Conservation (phyloP, 108 stramenopile species). For the Skeletonema menzelii region DNA sequence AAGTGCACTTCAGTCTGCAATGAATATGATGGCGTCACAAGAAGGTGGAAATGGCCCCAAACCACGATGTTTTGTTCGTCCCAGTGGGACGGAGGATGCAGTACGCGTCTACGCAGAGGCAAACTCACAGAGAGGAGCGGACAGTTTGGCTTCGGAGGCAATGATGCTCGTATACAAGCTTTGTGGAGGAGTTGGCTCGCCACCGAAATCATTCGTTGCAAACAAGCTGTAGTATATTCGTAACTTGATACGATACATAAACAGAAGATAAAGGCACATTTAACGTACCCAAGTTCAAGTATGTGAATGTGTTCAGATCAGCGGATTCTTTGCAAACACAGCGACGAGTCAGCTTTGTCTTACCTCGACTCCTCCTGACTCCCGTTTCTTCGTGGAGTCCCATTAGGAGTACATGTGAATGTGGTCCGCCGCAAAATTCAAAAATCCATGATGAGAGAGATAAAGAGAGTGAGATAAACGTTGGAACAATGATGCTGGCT, state of each 20-base stretch:
- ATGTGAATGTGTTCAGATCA: no score
- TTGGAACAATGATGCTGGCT: no score
- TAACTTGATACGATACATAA: not conserved
- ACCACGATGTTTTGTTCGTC: conserved; percentile 93
- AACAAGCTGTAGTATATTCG: conserved; percentile 21
- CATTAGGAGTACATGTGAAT: no score
- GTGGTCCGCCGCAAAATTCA: no score
- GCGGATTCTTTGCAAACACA: no score
- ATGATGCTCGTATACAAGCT: conserved; percentile 65
- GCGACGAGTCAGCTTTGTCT: no score
- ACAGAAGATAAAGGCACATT: no score
- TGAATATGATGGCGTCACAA: conserved; percentile 46
- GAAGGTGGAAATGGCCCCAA: conserved; percentile 30
- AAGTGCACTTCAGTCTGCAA: conserved; percentile 71
- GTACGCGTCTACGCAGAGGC: conserved; percentile 99
- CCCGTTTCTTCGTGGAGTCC: no score
- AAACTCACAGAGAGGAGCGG: conserved; percentile 61
- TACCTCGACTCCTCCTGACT: no score
- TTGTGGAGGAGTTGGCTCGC: conserved; percentile 74
- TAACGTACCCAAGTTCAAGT: no score
- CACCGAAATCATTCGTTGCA: conserved; percentile 47
- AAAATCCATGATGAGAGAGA: no score
- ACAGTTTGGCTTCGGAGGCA: conserved; percentile 68
- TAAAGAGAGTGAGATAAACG: no score
- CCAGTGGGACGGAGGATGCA: conserved; percentile 98